These are phyloP conservation scores for Stephanocyclus meneghinianus DNA, from an alignment of 352 stramenopile species.

Conservation along the genomic window DNA sequence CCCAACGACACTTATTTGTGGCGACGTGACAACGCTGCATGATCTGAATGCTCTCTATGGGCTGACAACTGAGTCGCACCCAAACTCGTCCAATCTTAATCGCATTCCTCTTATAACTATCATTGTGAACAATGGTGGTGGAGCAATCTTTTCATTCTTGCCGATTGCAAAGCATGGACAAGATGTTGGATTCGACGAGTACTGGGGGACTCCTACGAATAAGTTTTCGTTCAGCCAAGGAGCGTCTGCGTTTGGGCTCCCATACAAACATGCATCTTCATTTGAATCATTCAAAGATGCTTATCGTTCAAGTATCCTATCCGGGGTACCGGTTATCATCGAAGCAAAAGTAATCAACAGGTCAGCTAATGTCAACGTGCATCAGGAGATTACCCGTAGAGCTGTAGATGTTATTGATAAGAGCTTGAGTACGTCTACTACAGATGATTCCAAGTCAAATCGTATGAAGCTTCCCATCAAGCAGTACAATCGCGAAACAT, in stretches of 20 bases:
- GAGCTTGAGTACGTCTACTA: constrained; percentile 15
- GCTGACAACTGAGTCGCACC: constrained; percentile 44
- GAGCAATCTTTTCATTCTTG: constrained; percentile 84
- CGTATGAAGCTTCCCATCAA: constrained; percentile 40
- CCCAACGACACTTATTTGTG: constrained; percentile 74
- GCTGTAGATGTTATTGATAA: constrained; percentile 28
- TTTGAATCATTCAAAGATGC: constrained; percentile 52
- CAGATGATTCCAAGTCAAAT: constrained; percentile 1
- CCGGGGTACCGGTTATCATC: constrained; percentile 48
- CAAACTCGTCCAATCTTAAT: constrained; percentile 38
- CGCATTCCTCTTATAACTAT: constrained; percentile 64
- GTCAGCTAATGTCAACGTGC: constrained; percentile 72
- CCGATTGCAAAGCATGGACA: constrained; percentile 77
- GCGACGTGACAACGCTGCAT: constrained; percentile 78
- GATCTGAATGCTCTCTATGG: constrained; percentile 77
- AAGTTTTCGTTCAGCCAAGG: constrained; percentile 72
- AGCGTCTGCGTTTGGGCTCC: constrained; percentile 68
- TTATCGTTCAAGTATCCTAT: constrained; percentile 46
- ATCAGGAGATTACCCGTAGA: constrained; percentile 59
- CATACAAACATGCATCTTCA: constrained; percentile 47
- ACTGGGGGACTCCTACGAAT: constrained; percentile 79
- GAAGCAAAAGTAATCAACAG: constrained; percentile 65
- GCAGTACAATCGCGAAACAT: constrained; percentile 30
- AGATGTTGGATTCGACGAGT: constrained; percentile 80
- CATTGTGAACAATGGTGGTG: constrained; percentile 81